Base-by-base conservation (phyloP, 148 eudicot species). In the Cornus florida region DNA sequence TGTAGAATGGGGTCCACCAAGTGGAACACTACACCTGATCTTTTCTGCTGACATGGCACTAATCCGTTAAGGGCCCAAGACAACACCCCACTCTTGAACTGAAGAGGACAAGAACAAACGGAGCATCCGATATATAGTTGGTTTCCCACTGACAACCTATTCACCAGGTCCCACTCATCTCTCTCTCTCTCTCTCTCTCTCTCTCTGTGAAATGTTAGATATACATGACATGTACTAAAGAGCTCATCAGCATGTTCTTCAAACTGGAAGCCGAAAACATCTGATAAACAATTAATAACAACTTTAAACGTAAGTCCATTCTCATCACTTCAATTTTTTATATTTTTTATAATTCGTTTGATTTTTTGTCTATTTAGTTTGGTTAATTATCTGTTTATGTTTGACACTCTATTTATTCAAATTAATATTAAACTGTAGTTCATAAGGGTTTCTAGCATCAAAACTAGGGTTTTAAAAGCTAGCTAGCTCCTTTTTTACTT, bases 221-320 rank as follows among this genome's bases (percentile, higher is more conserved):
- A 33, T 33, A 33, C 35, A 33, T 33, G 1, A 33, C 3, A 3
- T 33, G 1, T 33, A 33, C 1, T 3, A 33, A 0, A 2, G 6
- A 74, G 78, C 78, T 84, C 80, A 84, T 84, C 78, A 72, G 74
- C 72, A 82, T 68, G 59, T 73, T 77, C 71, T 67, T 57, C 72
- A 78, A 66, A 78, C 76, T 80, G 75, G 65, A 80, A 78, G 75
- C 77, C 76, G 79, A 76, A 78, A 70, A 28, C 72, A 60, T 16
- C 72, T 66, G 57, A 70, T 68, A 3, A 33, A 33, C 35, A 33
- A 33, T 3, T 33, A 33, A 33, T 33, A 67, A 28, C 43, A 14
- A 4, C 38, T 17, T 3, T 33, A 8, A 77, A 77, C 65, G 81
- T 77, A 80, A 67, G 79, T 16, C 20, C 6, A 20, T 69, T 41